A percentile compares a stretch with the other conserved stretches of the same genome.
Evolutionary conservation across 108 stramenopile species (phyloP).

Genomic region (Cylindrotheca fusiformis): DNA sequence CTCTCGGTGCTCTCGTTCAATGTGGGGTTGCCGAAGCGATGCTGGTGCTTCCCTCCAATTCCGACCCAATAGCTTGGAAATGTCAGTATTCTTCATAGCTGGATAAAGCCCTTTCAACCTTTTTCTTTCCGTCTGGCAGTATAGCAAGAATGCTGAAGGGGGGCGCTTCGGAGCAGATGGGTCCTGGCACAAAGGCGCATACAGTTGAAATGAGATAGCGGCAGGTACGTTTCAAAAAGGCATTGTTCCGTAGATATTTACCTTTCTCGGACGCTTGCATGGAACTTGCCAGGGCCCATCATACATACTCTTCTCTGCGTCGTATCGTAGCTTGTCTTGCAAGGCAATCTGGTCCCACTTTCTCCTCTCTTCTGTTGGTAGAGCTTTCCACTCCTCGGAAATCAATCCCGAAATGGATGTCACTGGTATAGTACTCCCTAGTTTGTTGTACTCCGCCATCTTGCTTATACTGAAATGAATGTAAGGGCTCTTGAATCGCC

Average conservation of each 20-base stretch:
- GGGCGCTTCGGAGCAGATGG: conserved; percentile 51
- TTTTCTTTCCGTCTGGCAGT: conserved; percentile 28
- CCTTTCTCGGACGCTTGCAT: conserved; percentile 24
- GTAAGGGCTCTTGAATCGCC: conserved; percentile 48
- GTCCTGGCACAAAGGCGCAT: conserved; percentile 21
- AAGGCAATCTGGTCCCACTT: conserved; percentile 43
- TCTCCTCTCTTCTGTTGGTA: conserved; percentile 35
- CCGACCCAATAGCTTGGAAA: conserved; percentile 42
- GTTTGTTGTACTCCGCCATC: conserved; percentile 26
- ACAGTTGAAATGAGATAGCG: background rate
- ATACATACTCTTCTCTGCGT: conserved; percentile 30
- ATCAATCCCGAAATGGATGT: conserved; percentile 21
- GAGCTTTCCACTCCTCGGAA: conserved; percentile 31
- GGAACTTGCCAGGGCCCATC: conserved; percentile 39
- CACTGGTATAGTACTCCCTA: conserved; percentile 14
- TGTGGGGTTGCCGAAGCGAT: conserved; percentile 41
- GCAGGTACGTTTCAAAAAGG: background rate
- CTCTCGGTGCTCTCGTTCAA: conserved; percentile 25
- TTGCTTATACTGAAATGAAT: conserved; percentile 48
- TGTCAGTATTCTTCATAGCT: conserved; percentile 43
- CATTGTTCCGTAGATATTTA: conserved; percentile 11
- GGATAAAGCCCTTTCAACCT: conserved; percentile 42
- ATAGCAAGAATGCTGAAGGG: conserved; percentile 55
- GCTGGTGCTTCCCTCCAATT: conserved; percentile 40
- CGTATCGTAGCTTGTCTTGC: conserved; percentile 41